These are phyloP conservation scores for Hygrocybe punicea DNA, from an alignment of 768 basidiomycete species.

Conservation along the genomic window DNA sequence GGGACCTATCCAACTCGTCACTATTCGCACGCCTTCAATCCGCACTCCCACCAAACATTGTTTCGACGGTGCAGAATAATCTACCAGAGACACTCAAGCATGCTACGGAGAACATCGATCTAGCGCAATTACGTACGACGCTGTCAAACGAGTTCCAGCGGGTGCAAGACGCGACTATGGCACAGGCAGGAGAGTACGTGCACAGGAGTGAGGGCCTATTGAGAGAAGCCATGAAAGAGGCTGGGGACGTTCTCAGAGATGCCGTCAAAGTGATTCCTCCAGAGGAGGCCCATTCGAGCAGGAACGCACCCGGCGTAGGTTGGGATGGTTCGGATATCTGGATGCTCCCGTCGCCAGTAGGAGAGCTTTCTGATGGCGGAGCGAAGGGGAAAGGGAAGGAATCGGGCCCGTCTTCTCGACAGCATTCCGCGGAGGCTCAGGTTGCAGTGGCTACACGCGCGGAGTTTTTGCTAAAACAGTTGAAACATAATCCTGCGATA, in stretches of 20 bases:
- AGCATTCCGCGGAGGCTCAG: slow-evolving; percentile 37
- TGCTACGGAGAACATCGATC: slow-evolving; percentile 60
- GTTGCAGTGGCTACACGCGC: slow-evolving; percentile 69
- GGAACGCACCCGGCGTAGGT: slow-evolving; percentile 39
- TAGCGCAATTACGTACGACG: slow-evolving; percentile 63
- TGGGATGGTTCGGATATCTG: slow-evolving; percentile 92
- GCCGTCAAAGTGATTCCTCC: slow-evolving; percentile 93
- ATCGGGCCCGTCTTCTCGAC: slow-evolving; percentile 9
- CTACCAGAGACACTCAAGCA: slow-evolving; percentile 65
- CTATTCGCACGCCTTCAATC: slow-evolving; percentile 67
- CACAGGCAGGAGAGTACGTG: slow-evolving; percentile 81
- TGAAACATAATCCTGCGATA: slow-evolving; percentile 73
- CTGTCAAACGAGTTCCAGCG: slow-evolving; percentile 65
- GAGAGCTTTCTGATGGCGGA: slow-evolving; percentile 25
- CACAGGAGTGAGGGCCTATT: slow-evolving; percentile 67
- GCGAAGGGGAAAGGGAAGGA: slow-evolving; percentile 31
- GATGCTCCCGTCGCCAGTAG: slow-evolving; percentile 70
- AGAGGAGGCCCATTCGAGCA: slow-evolving; percentile 40
- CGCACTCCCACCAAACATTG: slow-evolving; percentile 70
- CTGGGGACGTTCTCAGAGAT: slow-evolving; percentile 77
- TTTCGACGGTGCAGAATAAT: slow-evolving; percentile 61
- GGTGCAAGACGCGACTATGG: slow-evolving; percentile 69
- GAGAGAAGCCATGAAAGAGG: slow-evolving; percentile 71
- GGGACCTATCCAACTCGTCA: slow-evolving; percentile 21
- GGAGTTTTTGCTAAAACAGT: slow-evolving; percentile 67